Conservation (phyloP, 2,329 filamentous ascomycete species). For the Cladorrhinum sp. region DNA sequence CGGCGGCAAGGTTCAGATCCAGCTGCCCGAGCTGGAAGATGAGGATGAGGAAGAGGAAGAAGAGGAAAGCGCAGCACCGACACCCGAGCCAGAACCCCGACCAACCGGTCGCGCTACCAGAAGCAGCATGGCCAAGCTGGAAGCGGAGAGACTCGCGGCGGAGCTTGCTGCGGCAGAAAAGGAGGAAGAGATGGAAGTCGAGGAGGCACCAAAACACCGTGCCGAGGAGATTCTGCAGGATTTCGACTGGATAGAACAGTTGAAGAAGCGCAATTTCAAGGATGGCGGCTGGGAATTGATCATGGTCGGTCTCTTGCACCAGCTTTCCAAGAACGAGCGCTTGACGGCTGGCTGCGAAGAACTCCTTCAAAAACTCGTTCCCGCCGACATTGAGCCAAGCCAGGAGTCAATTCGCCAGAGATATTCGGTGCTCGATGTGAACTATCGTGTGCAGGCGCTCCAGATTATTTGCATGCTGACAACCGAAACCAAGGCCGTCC, state of each 20-base stretch:
- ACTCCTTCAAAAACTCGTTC: conserved; percentile 76
- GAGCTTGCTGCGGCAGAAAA: conserved; percentile 55
- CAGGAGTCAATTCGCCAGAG: conserved; percentile 68
- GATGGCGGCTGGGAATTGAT: conserved; percentile 91
- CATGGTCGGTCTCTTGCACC: conserved; percentile 79
- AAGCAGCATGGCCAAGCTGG: conserved; percentile 79
- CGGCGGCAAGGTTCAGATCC: conserved; percentile 75
- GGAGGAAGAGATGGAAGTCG: conserved; percentile 43
- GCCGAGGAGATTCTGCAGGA: conserved; percentile 72
- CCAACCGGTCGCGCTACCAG: conserved; percentile 70
- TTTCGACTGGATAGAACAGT: conserved; percentile 81
- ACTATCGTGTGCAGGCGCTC: conserved; percentile 73
- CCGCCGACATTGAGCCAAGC: conserved; percentile 70
- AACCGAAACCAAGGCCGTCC: conserved; percentile 79
- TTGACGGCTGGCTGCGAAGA: conserved; percentile 72
- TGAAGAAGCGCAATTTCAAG: conserved; percentile 79
- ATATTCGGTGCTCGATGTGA: conserved; percentile 77
- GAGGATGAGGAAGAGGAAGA: conserved; percentile 66
- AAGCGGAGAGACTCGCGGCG: conserved; percentile 65
- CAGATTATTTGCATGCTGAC: conserved; percentile 85
- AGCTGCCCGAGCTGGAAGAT: conserved; percentile 70
- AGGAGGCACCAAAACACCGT: conserved; percentile 55
- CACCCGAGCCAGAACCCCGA: conserved; percentile 69
- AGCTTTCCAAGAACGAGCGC: conserved; percentile 72
- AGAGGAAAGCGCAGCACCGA: conserved; percentile 49